These are phyloP conservation scores for Venturia effusa DNA, from an alignment of 2,329 filamentous ascomycete genomes.

Conservation along the genomic window DNA sequence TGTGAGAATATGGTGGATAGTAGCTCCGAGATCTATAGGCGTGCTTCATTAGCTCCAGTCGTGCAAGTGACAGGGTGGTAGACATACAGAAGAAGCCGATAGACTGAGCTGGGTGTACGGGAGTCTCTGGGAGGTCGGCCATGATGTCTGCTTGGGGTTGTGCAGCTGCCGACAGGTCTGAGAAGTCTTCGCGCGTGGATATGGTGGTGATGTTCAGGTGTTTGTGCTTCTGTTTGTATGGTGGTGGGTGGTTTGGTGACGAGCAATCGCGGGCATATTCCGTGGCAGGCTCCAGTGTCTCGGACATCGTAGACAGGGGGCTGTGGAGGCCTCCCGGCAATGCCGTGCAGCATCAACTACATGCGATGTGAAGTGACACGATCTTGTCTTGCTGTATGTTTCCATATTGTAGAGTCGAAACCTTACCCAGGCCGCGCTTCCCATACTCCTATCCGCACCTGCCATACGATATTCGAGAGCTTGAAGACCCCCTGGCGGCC, in stretches of 20 bases:
- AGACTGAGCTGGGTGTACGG: conserved; percentile 53
- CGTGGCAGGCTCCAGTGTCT: background rate
- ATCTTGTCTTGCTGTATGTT: background rate
- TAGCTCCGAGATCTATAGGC: conserved; percentile 67
- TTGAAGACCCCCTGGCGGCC: background rate
- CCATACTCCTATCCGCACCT: background rate
- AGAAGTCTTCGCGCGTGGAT: background rate
- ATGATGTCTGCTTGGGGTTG: background rate
- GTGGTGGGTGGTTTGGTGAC: background rate
- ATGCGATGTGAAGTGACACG: background rate
- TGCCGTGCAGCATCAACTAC: background rate
- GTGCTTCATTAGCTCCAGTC: conserved; percentile 14
- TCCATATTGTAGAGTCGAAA: background rate
- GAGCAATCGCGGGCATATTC: background rate
- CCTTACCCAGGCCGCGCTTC: background rate
- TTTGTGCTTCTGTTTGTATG: background rate
- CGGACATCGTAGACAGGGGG: too few species aligned
- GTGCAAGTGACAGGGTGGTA: conserved; percentile 8
- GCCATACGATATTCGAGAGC: background rate
- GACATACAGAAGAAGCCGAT: conserved; percentile 49
- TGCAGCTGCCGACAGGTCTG: background rate
- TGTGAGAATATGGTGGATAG: conserved; percentile 79
- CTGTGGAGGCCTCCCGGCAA: background rate
- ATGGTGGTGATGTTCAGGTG: background rate
- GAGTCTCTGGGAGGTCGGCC: conserved; percentile 33